Base-by-base conservation (phyloP, 1,284 basidiomycete species). In the Ustilago xerochloae region DNA sequence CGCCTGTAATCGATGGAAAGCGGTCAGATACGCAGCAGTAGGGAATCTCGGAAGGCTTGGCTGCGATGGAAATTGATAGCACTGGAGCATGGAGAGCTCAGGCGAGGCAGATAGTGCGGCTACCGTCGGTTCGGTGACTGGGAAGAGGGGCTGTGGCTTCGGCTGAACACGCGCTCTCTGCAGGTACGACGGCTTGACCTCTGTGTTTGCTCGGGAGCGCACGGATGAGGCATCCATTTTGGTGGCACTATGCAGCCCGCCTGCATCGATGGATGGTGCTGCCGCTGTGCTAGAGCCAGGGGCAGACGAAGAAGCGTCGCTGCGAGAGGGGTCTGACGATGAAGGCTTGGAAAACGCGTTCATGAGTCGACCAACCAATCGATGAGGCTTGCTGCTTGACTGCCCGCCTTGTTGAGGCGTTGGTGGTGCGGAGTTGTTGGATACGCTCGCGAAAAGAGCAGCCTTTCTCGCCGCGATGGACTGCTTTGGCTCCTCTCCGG, bases 71-170 rank as follows among this genome's bases (percentile, higher is more conserved):
- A 52, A 60, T 43, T 68, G 66, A 56, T 76, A 68, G 60, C 62
- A 67, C 3, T 49, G 38, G n/a, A 74, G 61, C 66, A 67, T 60
- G 41, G 75, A 69, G 6, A 77, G 66, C 55, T 77, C 75, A 0
- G 75, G 75, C 2, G 75, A 77, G n/a, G 75, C 57, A 16, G 70
- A 70, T 8, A 77, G 41, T 12, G 75, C 70, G 6, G 66, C 50
- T 3, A 66, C 57, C 18, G 50, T 52, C 1, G 52, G 54, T 5
- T 12, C 12, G 20, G 51, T 39, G 2, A 57, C 28, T 8, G 72
- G 72, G 29, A 75, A 75, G 24, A 50, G 33, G n/a, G 51, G 32
- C 29, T 54, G 41, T 4, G 64, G 61, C 29, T 59, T 69, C 6
- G 29, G 30, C 41, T 51, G 52, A 6, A 30, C 35, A 20, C 43